phyloP scores from a whole-genome alignment of 1,284 basidiomycete genomes.

The Inonotus obliquus region DNA sequence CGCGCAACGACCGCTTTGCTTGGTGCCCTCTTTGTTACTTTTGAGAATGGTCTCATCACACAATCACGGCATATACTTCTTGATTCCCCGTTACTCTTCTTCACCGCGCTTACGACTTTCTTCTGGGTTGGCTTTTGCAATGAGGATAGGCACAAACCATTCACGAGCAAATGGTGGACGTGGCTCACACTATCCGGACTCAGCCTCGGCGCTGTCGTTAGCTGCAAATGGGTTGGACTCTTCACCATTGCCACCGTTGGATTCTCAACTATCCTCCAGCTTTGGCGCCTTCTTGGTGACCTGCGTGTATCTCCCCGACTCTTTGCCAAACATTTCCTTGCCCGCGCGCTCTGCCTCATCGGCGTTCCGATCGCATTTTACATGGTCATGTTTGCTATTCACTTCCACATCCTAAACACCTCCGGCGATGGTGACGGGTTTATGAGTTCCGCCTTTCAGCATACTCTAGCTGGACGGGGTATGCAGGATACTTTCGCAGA shows the following conservation, averaged over 20 bases:
- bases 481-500: slow-evolving; percentile 97
- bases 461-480: slow-evolving; percentile 85
- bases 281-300: slow-evolving; percentile 92
- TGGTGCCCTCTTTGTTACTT: slow-evolving; percentile 86
- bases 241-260: slow-evolving; percentile 98
- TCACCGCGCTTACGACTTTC: slow-evolving; percentile 87
- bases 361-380: slow-evolving; percentile 84
- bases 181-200: slow-evolving; percentile 90
- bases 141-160: slow-evolving; percentile 80
- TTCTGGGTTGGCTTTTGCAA: slow-evolving; percentile 90
- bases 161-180: slow-evolving; percentile 87
- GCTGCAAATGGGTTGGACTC: slow-evolving; percentile 98
- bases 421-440: slow-evolving; percentile 97
- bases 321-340: slow-evolving; percentile 83
- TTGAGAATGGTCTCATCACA: slow-evolving; percentile 94
- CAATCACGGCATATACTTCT: slow-evolving; percentile 97
- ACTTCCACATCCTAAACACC: slow-evolving; percentile 85
- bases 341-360: slow-evolving; percentile 87
- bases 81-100: slow-evolving; percentile 96
- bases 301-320: slow-evolving; percentile 70
- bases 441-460: slow-evolving; percentile 99
- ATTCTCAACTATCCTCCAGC: slow-evolving; percentile 76
- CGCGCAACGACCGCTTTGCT: slow-evolving; percentile 87
- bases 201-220: slow-evolving; percentile 86
- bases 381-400: slow-evolving; percentile 93